Percentiles rank a stretch among this genome's conserved stretches.
These are phyloP conservation scores for Umbelopsis vinacea DNA, from an alignment of 192 early-diverging fungal genomes.

Conservation along the genomic window DNA sequence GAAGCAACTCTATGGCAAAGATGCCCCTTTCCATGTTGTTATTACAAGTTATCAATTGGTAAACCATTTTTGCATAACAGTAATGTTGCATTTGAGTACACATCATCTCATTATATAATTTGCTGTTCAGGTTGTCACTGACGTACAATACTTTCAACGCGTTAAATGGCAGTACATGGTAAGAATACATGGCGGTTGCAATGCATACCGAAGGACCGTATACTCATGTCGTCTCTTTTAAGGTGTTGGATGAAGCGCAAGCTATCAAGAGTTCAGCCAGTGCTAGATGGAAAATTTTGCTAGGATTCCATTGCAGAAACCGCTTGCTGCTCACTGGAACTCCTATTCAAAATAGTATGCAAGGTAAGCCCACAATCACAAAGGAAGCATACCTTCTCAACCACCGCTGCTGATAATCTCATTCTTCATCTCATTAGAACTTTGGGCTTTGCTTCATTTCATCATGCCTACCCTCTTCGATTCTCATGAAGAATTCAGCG, in stretches of 20 bases:
- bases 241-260: conserved; percentile 89
- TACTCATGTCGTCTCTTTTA: neutral
- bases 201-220: neutral
- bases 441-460: conserved; percentile 93
- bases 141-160: conserved; percentile 78
- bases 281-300: conserved; percentile 86
- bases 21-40: conserved; percentile 87
- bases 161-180: conserved; percentile 95
- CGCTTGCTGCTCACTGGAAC: conserved; percentile 88
- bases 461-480: conserved; percentile 96
- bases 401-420: too few relatives aligned
- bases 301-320: conserved; percentile 85
- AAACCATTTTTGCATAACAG: neutral
- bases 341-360: conserved; percentile 94
- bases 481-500: conserved; percentile 91
- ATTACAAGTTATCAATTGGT: conserved; percentile 89
- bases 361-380: conserved; percentile 37
- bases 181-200: neutral
- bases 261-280: conserved; percentile 90
- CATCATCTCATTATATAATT: neutral
- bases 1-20: conserved; percentile 72
- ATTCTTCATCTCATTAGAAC: conserved; percentile 51
- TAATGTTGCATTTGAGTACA: neutral
- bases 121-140: conserved; percentile 60
- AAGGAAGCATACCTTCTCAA: too few relatives aligned